Evolutionary conservation across 164 flowering plant genomes (phyloP).

Genomic region (Tinospora cordifolia): DNA sequence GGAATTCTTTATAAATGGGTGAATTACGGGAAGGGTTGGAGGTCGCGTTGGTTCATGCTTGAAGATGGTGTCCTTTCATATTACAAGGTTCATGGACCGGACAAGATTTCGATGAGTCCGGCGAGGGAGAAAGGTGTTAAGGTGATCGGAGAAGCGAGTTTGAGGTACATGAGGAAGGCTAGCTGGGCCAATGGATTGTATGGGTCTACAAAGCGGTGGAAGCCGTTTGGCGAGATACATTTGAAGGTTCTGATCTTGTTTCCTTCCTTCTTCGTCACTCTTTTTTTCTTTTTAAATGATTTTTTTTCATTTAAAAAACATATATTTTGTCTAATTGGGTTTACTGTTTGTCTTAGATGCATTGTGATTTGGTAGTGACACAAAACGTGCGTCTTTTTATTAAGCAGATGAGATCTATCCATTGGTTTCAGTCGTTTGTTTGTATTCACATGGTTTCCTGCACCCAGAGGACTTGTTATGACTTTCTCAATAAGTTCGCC

Average conservation of each 20-base stretch:
- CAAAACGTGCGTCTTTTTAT: too few species aligned
- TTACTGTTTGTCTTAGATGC: neutral
- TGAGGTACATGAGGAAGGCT: slow-evolving; percentile 50
- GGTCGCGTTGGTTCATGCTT: slow-evolving; percentile 68
- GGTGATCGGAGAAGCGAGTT: slow-evolving; percentile 75
- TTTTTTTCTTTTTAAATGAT: neutral
- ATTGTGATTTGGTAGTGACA: neutral
- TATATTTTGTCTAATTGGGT: too few species aligned
- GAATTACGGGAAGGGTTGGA: slow-evolving; percentile 90
- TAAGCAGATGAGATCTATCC: too few species aligned
- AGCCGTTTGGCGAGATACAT: slow-evolving; percentile 88
- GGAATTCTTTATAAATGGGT: slow-evolving; percentile 93
- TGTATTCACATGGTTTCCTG: neutral
- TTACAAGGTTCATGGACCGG: slow-evolving; percentile 89
- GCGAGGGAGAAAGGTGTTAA: slow-evolving; percentile 43
- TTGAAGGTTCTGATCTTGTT: slow-evolving; percentile 59
- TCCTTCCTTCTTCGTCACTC: neutral
- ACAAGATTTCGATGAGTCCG: slow-evolving; percentile 53
- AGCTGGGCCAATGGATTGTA: slow-evolving; percentile 20
- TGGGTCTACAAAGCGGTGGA: slow-evolving; percentile 42
- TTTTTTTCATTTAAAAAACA: neutral
- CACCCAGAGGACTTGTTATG: neutral
- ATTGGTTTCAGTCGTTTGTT: neutral
- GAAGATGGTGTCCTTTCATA: slow-evolving; percentile 93
- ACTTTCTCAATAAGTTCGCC: neutral